Evolutionary conservation across 805 yeast genomes (phyloP).

Genomic region (Nakazawaea populi): DNA sequence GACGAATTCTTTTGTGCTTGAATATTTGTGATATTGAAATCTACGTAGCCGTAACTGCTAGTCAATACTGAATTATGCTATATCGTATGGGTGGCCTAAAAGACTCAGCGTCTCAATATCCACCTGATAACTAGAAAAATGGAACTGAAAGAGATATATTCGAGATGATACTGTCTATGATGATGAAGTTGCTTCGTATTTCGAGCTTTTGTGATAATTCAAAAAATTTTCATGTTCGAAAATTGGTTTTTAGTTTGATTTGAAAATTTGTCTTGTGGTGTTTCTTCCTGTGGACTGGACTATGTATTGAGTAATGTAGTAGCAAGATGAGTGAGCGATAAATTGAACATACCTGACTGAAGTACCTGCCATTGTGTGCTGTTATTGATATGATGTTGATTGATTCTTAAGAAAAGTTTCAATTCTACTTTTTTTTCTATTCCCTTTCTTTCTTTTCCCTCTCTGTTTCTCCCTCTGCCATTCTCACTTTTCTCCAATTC

Average conservation of each 20-base stretch:
- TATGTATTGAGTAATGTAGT: too few species aligned
- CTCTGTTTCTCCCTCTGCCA: neutral
- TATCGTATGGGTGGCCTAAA: too few species aligned
- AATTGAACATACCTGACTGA: conserved; percentile 82
- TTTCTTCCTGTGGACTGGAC: too few species aligned
- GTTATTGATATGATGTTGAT: conserved; percentile 1
- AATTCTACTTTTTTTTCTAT: neutral
- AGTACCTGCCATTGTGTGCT: conserved; percentile 84
- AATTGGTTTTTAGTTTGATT: neutral
- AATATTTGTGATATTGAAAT: too few species aligned
- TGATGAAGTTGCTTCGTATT: conserved; percentile 8
- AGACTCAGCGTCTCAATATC: too few species aligned
- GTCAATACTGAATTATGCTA: too few species aligned
- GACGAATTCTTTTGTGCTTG: too few species aligned
- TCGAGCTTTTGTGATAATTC: conserved; percentile 10
- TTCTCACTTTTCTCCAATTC: neutral
- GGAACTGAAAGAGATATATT: too few species aligned
- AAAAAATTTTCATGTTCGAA: neutral
- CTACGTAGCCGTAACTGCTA: too few species aligned
- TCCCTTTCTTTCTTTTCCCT: neutral
- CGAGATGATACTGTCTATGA: neutral
- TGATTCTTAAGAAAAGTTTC: conserved; percentile 1
- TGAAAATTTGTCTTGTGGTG: too few species aligned
- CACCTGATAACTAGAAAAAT: too few species aligned
- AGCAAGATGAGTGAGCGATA: too few species aligned